Evolutionary conservation across 352 stramenopile species (phyloP).

Genomic region (Globisporangium cystogenes): DNA sequence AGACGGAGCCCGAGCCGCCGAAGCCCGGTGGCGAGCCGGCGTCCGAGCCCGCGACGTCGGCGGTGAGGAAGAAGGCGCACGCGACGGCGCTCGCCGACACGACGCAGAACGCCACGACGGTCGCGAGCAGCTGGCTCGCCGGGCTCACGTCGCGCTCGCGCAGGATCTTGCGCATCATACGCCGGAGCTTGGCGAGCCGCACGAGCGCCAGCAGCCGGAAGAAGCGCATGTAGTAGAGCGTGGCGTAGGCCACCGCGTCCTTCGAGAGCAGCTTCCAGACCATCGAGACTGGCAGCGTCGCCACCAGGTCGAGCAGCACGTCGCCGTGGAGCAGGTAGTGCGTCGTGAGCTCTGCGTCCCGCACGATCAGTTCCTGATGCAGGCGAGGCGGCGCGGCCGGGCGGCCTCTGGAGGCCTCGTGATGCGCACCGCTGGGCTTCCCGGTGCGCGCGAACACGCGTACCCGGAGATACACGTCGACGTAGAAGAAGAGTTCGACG

Average conservation of each 20-base stretch:
- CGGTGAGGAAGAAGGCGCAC: conserved; percentile 20
- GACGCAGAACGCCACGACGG: conserved; percentile 10
- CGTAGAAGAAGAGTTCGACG: conserved; percentile 19
- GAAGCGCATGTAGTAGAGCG: conserved; percentile 16
- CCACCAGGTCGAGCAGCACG: conserved; percentile 9
- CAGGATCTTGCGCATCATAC: conserved; percentile 26
- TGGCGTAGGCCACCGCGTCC: conserved; percentile 13
- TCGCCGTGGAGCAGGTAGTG: conserved; percentile 8
- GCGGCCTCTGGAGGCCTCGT: neutral
- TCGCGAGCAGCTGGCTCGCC: conserved; percentile 16
- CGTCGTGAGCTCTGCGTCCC: too few relatives aligned
- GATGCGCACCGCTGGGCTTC: neutral
- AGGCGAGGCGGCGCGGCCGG: conserved; percentile 4
- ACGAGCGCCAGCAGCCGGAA: conserved; percentile 16
- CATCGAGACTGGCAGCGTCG: conserved; percentile 15
- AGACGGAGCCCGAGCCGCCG: conserved; percentile 23
- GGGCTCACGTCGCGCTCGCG: conserved; percentile 17
- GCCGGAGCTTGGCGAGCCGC: conserved; percentile 10
- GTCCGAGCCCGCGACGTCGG: conserved; percentile 9
- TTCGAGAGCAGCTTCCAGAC: conserved; percentile 15
- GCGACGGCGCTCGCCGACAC: conserved; percentile 12
- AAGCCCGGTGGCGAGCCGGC: neutral
- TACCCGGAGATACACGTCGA: conserved; percentile 16
- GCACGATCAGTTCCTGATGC: too few relatives aligned
- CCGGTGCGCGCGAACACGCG: conserved; percentile 14